A percentile compares a stretch with the other conserved stretches of the same genome.
These are phyloP conservation scores for Bolboschoenoplectus hybrid DNA, from an alignment of 202 grass and related monocot species.

Conservation along the genomic window DNA sequence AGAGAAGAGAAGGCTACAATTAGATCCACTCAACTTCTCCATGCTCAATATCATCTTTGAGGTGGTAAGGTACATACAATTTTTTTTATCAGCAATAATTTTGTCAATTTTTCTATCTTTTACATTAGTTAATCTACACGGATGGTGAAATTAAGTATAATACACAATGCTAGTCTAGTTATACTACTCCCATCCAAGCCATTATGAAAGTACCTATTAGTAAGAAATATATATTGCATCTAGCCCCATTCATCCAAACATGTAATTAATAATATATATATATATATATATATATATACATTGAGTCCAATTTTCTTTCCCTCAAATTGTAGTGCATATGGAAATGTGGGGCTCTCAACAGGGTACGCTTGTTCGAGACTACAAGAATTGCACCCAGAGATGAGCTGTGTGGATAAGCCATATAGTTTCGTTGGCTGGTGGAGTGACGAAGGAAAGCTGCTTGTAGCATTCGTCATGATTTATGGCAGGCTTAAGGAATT, in stretches of 20 bases:
- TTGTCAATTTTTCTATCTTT: neutral
- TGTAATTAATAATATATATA: too few relatives aligned
- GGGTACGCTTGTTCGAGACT: slow-evolving; percentile 66
- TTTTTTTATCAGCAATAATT: neutral
- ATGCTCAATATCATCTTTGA: slow-evolving; percentile 77
- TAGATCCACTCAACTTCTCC: slow-evolving; percentile 78
- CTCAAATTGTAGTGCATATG: slow-evolving; percentile 50
- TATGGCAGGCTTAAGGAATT: slow-evolving; percentile 52
- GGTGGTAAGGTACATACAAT: slow-evolving; percentile 50
- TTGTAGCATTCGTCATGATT: slow-evolving; percentile 49
- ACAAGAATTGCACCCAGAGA: slow-evolving; percentile 35
- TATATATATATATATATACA: too few relatives aligned
- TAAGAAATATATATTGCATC: too few relatives aligned
- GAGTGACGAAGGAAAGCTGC: slow-evolving; percentile 57
- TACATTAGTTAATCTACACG: too few relatives aligned
- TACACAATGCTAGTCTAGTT: too few relatives aligned
- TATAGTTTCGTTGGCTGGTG: slow-evolving; percentile 55
- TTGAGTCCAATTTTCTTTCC: neutral
- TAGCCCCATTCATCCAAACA: too few relatives aligned
- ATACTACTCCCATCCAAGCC: too few relatives aligned
- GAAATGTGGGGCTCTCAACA: slow-evolving; percentile 68
- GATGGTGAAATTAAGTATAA: too few relatives aligned
- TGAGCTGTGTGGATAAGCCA: slow-evolving; percentile 48
- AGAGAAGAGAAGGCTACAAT: slow-evolving; percentile 57
- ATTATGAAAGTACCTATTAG: too few relatives aligned